phyloP scores from a whole-genome alignment of 2,329 filamentous ascomycete species.

The Macrophomina pseudophaseolina region DNA sequence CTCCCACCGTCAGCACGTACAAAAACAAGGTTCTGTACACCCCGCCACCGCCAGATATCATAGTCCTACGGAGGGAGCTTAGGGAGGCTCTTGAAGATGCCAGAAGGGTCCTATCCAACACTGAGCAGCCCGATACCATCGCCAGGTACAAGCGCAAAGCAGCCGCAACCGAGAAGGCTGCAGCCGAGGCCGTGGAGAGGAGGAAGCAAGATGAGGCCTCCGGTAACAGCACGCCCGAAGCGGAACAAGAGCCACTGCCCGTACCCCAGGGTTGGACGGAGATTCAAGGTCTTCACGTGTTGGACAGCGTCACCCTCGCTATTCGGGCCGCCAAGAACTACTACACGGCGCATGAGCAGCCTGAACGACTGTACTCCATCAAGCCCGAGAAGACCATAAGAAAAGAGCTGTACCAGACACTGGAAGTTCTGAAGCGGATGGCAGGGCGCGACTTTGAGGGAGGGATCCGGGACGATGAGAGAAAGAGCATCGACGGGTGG shows the following conservation, averaged over 20 bases:
- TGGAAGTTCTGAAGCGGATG: slow-evolving; percentile 92
- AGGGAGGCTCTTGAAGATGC: slow-evolving; percentile 72
- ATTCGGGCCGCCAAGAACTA: slow-evolving; percentile 95
- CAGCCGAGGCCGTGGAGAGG: slow-evolving; percentile 44
- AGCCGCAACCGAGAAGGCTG: slow-evolving; percentile 25
- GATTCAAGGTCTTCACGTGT: slow-evolving; percentile 86
- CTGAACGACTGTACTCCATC: slow-evolving; percentile 82
- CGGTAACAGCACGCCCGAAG: slow-evolving; percentile 36
- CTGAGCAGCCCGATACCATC: slow-evolving; percentile 46
- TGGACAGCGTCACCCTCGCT: slow-evolving; percentile 92
- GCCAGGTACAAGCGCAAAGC: slow-evolving; percentile 19
- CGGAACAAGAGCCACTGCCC: slow-evolving; percentile 31
- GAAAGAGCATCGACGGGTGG: slow-evolving; percentile 77
- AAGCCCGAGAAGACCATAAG: slow-evolving; percentile 86
- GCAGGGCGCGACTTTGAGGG: slow-evolving; percentile 84
- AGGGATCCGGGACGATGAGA: slow-evolving; percentile 80
- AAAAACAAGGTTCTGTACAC: slow-evolving; percentile 81
- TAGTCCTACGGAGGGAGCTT: slow-evolving; percentile 74
- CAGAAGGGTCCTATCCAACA: slow-evolving; percentile 68
- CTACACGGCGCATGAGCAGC: slow-evolving; percentile 89
- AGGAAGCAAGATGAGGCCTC: slow-evolving; percentile 35
- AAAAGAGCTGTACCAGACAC: slow-evolving; percentile 79
- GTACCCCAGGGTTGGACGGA: slow-evolving; percentile 73
- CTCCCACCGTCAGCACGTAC: slow-evolving; percentile 97
- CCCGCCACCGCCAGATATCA: slow-evolving; percentile 81